phyloP scores from a whole-genome alignment of 164 flowering plant genomes.

The Nelumbo lutea region DNA sequence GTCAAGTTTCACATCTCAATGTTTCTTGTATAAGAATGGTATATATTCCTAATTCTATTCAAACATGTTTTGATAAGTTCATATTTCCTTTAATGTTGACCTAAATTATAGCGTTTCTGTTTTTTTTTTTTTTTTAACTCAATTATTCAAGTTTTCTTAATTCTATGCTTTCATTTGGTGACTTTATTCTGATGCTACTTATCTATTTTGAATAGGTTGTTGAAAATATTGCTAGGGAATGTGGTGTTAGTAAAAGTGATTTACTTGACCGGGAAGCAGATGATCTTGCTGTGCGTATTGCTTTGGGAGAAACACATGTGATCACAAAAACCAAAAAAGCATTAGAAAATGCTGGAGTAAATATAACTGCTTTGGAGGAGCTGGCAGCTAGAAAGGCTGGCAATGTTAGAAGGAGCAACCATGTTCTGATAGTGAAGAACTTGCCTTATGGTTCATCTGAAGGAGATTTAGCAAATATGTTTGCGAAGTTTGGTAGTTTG shows the following conservation, averaged over 20 bases:
- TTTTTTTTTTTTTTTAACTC: too few species aligned
- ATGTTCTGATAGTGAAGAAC: conserved; percentile 80
- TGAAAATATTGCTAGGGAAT: conserved; percentile 83
- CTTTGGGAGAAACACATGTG: conserved; percentile 88
- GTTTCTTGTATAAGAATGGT: too few species aligned
- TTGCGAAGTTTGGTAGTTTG: conserved; percentile 79
- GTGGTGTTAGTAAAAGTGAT: conserved; percentile 82
- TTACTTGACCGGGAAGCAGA: conserved; percentile 75
- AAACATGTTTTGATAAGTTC: too few species aligned
- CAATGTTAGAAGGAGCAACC: conserved; percentile 73
- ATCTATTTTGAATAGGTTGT: conserved; percentile 49
- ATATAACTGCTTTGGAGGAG: conserved; percentile 65
- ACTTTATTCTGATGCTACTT: neutral
- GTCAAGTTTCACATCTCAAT: too few species aligned
- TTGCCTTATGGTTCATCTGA: conserved; percentile 88
- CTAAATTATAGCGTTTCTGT: too few species aligned
- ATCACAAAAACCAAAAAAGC: conserved; percentile 87
- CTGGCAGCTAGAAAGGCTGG: conserved; percentile 55
- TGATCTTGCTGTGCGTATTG: conserved; percentile 90
- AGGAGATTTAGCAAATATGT: conserved; percentile 70
- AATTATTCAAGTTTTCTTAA: too few species aligned
- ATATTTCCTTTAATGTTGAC: too few species aligned
- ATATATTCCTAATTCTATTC: too few species aligned
- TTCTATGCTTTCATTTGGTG: too few species aligned
- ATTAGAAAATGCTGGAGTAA: conserved; percentile 72